Conservation (phyloP, 768 basidiomycete genomes). For the Mycena galopus region DNA sequence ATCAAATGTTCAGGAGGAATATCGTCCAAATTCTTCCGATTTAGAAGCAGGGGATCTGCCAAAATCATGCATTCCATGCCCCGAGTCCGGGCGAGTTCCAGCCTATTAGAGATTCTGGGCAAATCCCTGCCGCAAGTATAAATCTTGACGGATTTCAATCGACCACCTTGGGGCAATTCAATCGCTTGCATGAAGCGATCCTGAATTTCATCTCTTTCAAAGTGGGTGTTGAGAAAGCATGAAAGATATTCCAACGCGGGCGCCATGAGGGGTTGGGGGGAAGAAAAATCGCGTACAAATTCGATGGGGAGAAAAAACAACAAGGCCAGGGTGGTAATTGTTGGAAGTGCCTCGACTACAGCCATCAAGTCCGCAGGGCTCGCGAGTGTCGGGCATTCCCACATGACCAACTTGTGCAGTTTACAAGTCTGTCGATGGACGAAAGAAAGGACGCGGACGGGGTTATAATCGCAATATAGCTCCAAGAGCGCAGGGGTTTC, state of each 20-base stretch:
- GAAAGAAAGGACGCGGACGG: background rate
- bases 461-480: background rate
- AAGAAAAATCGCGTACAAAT: background rate
- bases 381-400: no score
- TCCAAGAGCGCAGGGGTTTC: constrained; percentile 20
- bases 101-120: background rate
- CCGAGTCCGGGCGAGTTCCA: background rate
- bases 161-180: background rate
- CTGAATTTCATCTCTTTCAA: background rate
- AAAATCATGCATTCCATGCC: background rate
- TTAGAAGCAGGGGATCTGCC: background rate
- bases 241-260: background rate
- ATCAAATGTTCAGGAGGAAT: no score
- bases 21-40: no score
- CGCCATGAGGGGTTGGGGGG: background rate
- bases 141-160: constrained; percentile 1
- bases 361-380: background rate
- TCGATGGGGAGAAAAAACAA: background rate
- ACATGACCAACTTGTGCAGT: background rate
- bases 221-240: background rate
- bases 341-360: background rate
- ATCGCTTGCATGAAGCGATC: background rate
- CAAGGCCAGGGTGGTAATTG: background rate
- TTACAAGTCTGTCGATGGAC: background rate
- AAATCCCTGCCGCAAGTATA: no score